Evolutionary conservation across 2,329 filamentous ascomycete genomes (phyloP), one percentile per base, ranked within the genome.

Genomic region (Phaeoacremonium minimum): DNA sequence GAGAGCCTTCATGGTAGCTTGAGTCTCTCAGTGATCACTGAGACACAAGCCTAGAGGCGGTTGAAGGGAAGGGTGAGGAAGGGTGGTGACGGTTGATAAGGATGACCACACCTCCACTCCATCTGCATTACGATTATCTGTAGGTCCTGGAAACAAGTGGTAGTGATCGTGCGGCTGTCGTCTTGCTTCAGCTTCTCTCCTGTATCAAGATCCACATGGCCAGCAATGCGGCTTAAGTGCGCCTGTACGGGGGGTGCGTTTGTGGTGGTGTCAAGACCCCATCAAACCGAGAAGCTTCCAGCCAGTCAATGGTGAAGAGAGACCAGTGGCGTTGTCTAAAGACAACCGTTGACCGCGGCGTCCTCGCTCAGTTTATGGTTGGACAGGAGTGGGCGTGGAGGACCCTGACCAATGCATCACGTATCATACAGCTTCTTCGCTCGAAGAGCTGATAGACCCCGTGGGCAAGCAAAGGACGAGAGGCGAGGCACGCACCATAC

Each of bases 1-100:
- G 30, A 72, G 50, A 32, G 57, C 56, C 43, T 51, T 49, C 46
- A 63, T 66, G 60, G n/a, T n/a, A n/a, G 19, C 35, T 36, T 38
- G 28, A 36, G 15, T 26, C 17, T 36, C 32, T n/a, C n/a, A n/a
- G n/a, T n/a, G n/a, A n/a, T n/a, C n/a, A n/a, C n/a, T n/a, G n/a
- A n/a, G n/a, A n/a, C n/a, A n/a, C n/a, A n/a, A 28, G 28, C 18
- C 28, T 13, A 32, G 28, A n/a, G 35, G 26, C 19, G 35, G 33
- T 28, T 28, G 18, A n/a, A n/a, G 43, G 36, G 22, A 28, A 11
- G 38, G 37, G 33, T 20, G 33, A 36, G 29, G 36, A 29, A 15
- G 37, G 32, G 32, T 26, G 33, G 38, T 35, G 33, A 36, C 28
- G 36, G 19, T 41, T 45, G 46, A 46, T 47, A 48, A 46, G 33